These are phyloP conservation scores for Nymphaea colorata DNA, from an alignment of 164 flowering plant species.

Conservation along the genomic window DNA sequence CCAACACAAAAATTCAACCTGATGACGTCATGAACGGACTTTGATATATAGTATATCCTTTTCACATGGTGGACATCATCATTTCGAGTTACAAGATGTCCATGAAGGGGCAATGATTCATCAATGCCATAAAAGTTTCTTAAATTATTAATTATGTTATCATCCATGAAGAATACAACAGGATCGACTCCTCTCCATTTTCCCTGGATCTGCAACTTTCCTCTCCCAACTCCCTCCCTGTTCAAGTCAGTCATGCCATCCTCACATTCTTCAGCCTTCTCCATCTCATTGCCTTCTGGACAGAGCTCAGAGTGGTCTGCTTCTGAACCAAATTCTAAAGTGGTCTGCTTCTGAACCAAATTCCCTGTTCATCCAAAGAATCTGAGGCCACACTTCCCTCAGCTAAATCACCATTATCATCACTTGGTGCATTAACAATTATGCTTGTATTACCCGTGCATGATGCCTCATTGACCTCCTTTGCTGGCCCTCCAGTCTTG, in stretches of 20 bases:
- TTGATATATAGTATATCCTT: slow-evolving; percentile 82
- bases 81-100: slow-evolving; percentile 77
- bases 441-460: too few species aligned
- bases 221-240: slow-evolving; percentile 27
- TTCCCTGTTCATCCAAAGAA: slow-evolving; percentile 16
- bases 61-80: slow-evolving; percentile 58
- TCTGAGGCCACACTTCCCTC: too few species aligned
- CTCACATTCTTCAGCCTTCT: slow-evolving; percentile 18
- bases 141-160: slow-evolving; percentile 38
- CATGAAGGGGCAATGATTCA: slow-evolving; percentile 62
- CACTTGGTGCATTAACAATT: too few species aligned
- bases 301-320: slow-evolving; percentile 9
- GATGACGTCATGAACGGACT: slow-evolving; percentile 65
- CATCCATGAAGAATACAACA: slow-evolving; percentile 70
- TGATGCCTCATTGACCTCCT: too few species aligned
- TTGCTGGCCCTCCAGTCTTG: too few species aligned
- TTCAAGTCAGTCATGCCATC: slow-evolving; percentile 18
- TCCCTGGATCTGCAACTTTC: slow-evolving; percentile 56
- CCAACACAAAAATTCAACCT: slow-evolving; percentile 63
- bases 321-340: slow-evolving; percentile 20
- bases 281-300: slow-evolving; percentile 18
- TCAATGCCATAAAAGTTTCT: slow-evolving; percentile 72
- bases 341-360: too few species aligned
- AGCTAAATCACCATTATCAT: too few species aligned
- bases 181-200: slow-evolving; percentile 96